These are phyloP conservation scores for Trichoderma afroharzianum DNA, from an alignment of 2,329 filamentous ascomycete species.

Conservation along the genomic window DNA sequence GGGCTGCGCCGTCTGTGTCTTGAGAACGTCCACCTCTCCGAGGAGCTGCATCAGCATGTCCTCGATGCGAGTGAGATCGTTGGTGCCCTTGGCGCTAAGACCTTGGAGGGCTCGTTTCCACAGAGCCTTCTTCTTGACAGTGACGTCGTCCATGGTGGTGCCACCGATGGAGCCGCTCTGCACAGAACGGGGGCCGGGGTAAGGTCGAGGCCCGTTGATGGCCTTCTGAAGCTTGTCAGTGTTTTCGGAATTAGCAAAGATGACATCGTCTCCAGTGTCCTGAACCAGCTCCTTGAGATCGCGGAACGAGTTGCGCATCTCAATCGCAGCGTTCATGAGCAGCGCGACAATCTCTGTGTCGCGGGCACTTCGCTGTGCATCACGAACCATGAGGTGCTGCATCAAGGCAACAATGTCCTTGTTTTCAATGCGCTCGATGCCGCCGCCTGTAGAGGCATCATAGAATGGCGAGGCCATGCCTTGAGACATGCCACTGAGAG, in stretches of 20 bases:
- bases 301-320: slow-evolving; percentile 95
- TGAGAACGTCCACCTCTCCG: slow-evolving; percentile 83
- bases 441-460: slow-evolving; percentile 80
- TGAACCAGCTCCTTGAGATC: slow-evolving; percentile 91
- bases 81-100: slow-evolving; percentile 79
- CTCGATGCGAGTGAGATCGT: slow-evolving; percentile 83
- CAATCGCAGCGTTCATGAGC: slow-evolving; percentile 85
- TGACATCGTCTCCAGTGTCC: slow-evolving; percentile 76
- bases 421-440: slow-evolving; percentile 88
- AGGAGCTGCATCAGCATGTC: slow-evolving; percentile 90
- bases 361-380: slow-evolving; percentile 91
- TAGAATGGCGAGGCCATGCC: slow-evolving; percentile 88
- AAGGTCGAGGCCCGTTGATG: slow-evolving; percentile 80
- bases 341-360: slow-evolving; percentile 96
- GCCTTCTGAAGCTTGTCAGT: slow-evolving; percentile 82
- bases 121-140: slow-evolving; percentile 85
- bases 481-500: slow-evolving; percentile 86
- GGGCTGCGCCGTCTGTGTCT: slow-evolving; percentile 51
- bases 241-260: slow-evolving; percentile 83
- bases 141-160: slow-evolving; percentile 49
- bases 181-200: slow-evolving; percentile 64
- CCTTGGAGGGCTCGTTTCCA: slow-evolving; percentile 92
- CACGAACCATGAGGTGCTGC: slow-evolving; percentile 96
- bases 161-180: slow-evolving; percentile 55
- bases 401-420: slow-evolving; percentile 96